phyloP scores from a whole-genome alignment of 768 basidiomycete genomes.

The Lactifluus volemus region DNA sequence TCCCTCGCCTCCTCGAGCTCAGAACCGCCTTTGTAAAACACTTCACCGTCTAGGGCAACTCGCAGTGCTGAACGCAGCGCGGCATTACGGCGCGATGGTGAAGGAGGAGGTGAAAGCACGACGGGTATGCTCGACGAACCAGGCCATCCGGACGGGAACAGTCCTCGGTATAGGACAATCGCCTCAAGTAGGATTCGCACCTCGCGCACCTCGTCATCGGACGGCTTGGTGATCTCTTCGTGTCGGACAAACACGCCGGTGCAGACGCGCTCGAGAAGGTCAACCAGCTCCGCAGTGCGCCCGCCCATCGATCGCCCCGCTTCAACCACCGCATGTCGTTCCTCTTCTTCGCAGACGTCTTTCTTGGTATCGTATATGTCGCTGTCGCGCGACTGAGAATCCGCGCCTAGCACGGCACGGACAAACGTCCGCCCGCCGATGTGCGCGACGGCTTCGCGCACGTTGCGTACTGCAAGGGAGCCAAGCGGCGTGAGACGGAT shows the following conservation, averaged over 20 bases:
- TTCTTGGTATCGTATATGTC: slow-evolving; percentile 26
- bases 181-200: slow-evolving; percentile 54
- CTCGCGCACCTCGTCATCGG: slow-evolving; percentile 34
- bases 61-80: slow-evolving; percentile 40
- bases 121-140: slow-evolving; percentile 24
- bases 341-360: slow-evolving; percentile 29
- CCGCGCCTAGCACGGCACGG: slow-evolving; percentile 28
- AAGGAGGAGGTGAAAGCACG: slow-evolving; percentile 54
- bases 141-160: slow-evolving; percentile 38
- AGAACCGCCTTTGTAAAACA: slow-evolving; percentile 33
- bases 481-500: slow-evolving; percentile 32
- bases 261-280: slow-evolving; percentile 42
- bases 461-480: slow-evolving; percentile 40
- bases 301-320: slow-evolving; percentile 61
- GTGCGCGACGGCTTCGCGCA: slow-evolving; percentile 43
- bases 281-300: slow-evolving; percentile 41
- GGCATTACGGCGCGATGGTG: slow-evolving; percentile 34
- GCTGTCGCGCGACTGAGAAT: slow-evolving; percentile 7
- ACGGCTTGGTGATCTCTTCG: slow-evolving; percentile 24
- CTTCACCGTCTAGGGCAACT: slow-evolving; percentile 44
- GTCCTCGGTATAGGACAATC: slow-evolving; percentile 48
- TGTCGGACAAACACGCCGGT: slow-evolving; percentile 23
- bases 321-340: slow-evolving; percentile 42
- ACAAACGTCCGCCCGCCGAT: slow-evolving; percentile 53
- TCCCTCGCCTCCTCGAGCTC: slow-evolving; percentile 67